Base-by-base conservation (phyloP, 2,329 filamentous ascomycete species). In the Penicillium olsonii region DNA sequence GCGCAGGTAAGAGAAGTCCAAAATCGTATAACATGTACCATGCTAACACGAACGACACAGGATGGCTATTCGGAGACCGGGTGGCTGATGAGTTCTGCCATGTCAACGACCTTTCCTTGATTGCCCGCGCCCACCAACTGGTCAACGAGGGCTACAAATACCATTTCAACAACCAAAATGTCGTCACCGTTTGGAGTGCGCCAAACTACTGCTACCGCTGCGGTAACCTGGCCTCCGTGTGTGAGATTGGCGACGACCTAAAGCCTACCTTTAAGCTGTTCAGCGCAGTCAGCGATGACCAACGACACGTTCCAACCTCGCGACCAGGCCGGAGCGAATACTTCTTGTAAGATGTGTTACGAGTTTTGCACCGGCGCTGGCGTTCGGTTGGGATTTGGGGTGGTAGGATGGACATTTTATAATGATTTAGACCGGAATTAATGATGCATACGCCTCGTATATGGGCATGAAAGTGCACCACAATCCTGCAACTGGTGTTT, bases 191-290 rank as follows among this genome's bases (percentile, higher is more conserved):
- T 19, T 88, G 85, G 80, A 83, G 67, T 85, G 88, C 88, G 34
- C 88, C 88, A 53, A 92, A 92, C 73, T 97, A 97, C 80, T 97
- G 92, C 78, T 97, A 99, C 80, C 84, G 92, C 72, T 99, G 92
- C 68, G 94, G 94, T 67, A 99, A 99, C 74, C 90, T 88, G 53
- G 85, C 85, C 17, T 85, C 82, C 5, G 95, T 96, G 68, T 96
- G 96, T 86, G 91, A 91, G 44, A 85, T 96, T 22, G 85, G 87
- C 59, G 87, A 88, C 64, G 87, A 94, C 64, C 79, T 96, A 44
- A 85, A 90, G 53, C 91, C 92, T 26, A 90, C 88, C 64, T 99
- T 99, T 76, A 94, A 77, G 56, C 61, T 77, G 22, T 77, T 77
- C 61, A 72, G 72, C 48, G 74, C 74, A 4, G 74, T 77, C 37